phyloP scores from a whole-genome alignment of 2,329 filamentous ascomycete species.

The Stemphylium lycopersici region DNA sequence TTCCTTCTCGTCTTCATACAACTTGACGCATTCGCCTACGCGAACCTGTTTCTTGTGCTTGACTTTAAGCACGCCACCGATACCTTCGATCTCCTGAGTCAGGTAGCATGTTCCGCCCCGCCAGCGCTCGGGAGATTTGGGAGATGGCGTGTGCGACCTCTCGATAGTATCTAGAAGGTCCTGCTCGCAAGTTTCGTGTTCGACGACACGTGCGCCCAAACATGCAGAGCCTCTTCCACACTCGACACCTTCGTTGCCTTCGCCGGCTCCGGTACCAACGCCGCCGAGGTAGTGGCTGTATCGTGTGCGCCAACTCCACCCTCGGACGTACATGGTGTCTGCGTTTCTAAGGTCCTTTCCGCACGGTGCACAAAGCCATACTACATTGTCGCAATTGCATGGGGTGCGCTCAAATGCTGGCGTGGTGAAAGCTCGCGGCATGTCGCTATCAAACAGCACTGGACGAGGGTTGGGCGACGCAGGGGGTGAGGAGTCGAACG shows the following conservation, averaged over 20 bases:
- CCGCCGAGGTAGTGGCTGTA: slow-evolving; percentile 81
- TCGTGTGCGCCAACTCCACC: slow-evolving; percentile 88
- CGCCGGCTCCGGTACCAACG: slow-evolving; percentile 83
- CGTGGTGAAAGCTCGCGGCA: slow-evolving; percentile 48
- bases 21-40: slow-evolving; percentile 83
- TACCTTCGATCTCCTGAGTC: slow-evolving; percentile 87
- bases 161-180: slow-evolving; percentile 66
- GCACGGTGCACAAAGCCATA: slow-evolving; percentile 88
- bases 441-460: slow-evolving; percentile 21
- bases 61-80: slow-evolving; percentile 85
- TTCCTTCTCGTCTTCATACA: slow-evolving; percentile 69
- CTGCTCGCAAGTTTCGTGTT: slow-evolving; percentile 85
- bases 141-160: slow-evolving; percentile 29
- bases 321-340: slow-evolving; percentile 66
- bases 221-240: slow-evolving; percentile 82
- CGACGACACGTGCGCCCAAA: slow-evolving; percentile 75
- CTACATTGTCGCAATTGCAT: slow-evolving; percentile 65
- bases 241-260: slow-evolving; percentile 85
- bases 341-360: slow-evolving; percentile 70
- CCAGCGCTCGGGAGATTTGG: slow-evolving; percentile 51
- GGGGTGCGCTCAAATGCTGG: slow-evolving; percentile 59
- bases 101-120: slow-evolving; percentile 75
- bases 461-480: slow-evolving; percentile 29
- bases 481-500: slow-evolving; percentile 28
- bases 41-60: slow-evolving; percentile 83